Percentiles rank a stretch among this genome's conserved stretches.
Conservation (phyloP, 495 filamentous ascomycete genomes). For the Hyaloscypha bicolor region DNA sequence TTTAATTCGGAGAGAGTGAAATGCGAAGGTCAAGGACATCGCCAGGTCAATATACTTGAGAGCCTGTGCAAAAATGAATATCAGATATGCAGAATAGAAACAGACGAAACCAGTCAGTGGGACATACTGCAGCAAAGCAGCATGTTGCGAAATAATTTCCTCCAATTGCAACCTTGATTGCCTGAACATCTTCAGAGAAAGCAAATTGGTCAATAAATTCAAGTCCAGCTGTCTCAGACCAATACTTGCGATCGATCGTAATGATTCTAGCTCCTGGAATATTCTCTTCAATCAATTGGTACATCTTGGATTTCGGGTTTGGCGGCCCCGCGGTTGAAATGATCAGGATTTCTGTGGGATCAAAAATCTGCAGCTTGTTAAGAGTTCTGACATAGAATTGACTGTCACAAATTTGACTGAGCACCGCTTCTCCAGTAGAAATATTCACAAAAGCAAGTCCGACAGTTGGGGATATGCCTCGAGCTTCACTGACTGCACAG, state of each 20-base stretch:
- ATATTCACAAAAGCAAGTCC: slow-evolving; percentile 90
- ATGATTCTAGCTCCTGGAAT: slow-evolving; percentile 59
- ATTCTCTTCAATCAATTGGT: slow-evolving; percentile 71
- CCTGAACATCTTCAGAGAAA: slow-evolving; percentile 73
- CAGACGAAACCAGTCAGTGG: background rate
- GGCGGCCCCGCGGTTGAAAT: slow-evolving; percentile 63
- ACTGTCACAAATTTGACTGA: slow-evolving; percentile 89
- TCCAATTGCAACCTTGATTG: slow-evolving; percentile 74
- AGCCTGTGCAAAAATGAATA: slow-evolving; percentile 48
- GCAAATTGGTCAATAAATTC: slow-evolving; percentile 80
- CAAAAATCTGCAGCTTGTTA: slow-evolving; percentile 78
- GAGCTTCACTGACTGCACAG: slow-evolving; percentile 89
- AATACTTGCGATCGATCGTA: slow-evolving; percentile 78
- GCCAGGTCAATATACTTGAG: slow-evolving; percentile 80
- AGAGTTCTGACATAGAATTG: slow-evolving; percentile 85
- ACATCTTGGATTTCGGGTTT: slow-evolving; percentile 72
- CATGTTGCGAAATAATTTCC: slow-evolving; percentile 90
- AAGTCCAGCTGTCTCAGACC: slow-evolving; percentile 80
- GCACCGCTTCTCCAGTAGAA: slow-evolving; percentile 74
- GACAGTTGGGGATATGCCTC: slow-evolving; percentile 81
- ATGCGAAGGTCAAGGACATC: slow-evolving; percentile 60
- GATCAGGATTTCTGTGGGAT: slow-evolving; percentile 75
- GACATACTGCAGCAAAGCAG: slow-evolving; percentile 81
- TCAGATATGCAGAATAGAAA: slow-evolving; percentile 30
- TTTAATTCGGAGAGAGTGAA: slow-evolving; percentile 80